phyloP scores from a whole-genome alignment of 768 basidiomycete species.

The Amanita thiersii region DNA sequence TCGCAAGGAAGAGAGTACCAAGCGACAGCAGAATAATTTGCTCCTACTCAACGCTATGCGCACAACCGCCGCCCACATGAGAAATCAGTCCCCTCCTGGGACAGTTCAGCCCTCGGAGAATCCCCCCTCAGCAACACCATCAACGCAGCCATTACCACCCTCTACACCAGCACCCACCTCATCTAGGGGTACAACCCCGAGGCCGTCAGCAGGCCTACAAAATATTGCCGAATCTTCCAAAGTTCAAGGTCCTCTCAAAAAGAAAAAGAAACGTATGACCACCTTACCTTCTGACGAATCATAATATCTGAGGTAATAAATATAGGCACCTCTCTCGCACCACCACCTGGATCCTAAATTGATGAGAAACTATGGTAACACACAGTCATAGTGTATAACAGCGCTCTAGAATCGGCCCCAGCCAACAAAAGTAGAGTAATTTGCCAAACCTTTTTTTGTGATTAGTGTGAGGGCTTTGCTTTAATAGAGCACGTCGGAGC shows the following conservation, averaged over 20 bases:
- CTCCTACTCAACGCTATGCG: constrained; percentile 75
- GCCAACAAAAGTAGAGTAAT: no score
- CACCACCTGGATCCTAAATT: constrained; percentile 22
- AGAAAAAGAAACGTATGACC: constrained; percentile 71
- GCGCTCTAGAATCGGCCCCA: neutral
- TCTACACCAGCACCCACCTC: constrained; percentile 32
- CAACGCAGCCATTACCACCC: constrained; percentile 26
- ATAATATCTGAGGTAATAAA: constrained; percentile 5
- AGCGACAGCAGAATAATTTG: constrained; percentile 50
- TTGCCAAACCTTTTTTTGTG: no score
- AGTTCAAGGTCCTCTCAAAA: constrained; percentile 42
- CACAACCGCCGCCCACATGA: constrained; percentile 51
- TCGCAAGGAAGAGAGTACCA: constrained; percentile 31
- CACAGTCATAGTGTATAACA: neutral
- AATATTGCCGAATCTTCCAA: neutral
- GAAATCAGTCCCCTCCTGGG: constrained; percentile 35
- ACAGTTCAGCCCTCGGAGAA: constrained; percentile 21
- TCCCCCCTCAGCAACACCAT: constrained; percentile 21
- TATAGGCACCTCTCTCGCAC: constrained; percentile 29
- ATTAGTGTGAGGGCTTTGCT: no score
- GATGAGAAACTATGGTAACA: neutral
- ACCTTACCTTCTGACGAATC: constrained; percentile 4
- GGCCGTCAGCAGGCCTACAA: neutral
- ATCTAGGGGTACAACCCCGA: constrained; percentile 18
- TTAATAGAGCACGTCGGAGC: no score